Evolutionary conservation across 2,329 filamentous ascomycete genomes (phyloP).

Genomic region (Phialophora tarda): DNA sequence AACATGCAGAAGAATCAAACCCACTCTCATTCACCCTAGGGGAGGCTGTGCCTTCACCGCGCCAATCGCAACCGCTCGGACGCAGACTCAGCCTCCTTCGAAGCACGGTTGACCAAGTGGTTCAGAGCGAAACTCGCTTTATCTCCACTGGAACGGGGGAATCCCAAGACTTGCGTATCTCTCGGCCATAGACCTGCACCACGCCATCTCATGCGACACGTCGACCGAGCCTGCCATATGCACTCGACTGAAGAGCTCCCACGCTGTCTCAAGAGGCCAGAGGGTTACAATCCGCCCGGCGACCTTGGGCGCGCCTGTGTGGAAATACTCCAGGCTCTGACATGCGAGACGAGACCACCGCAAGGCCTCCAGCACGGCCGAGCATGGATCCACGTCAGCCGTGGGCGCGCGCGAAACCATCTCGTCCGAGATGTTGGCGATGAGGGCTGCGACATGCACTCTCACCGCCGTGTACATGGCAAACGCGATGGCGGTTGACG

Average conservation of each 20-base stretch:
- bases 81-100: background rate
- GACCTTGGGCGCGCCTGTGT: conserved; percentile 22
- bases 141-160: conserved; percentile 32
- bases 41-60: background rate
- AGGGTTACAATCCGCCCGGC: conserved; percentile 28
- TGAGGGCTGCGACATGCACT: conserved; percentile 28
- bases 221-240: conserved; percentile 21
- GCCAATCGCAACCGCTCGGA: background rate
- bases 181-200: conserved; percentile 30
- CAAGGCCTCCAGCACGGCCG: conserved; percentile 28
- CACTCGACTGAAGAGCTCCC: conserved; percentile 24
- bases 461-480: conserved; percentile 33
- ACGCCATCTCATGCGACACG: conserved; percentile 27
- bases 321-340: conserved; percentile 35
- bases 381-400: conserved; percentile 19
- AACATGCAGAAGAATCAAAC: background rate
- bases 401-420: conserved; percentile 17
- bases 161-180: conserved; percentile 25
- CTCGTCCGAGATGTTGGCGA: conserved; percentile 22
- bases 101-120: background rate
- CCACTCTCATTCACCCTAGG: background rate
- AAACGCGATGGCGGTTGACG: conserved; percentile 24
- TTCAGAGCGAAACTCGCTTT: background rate
- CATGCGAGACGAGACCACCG: conserved; percentile 32
- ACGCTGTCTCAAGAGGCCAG: conserved; percentile 32